Evolutionary conservation across 192 early-diverging fungal species (phyloP).

Genomic region (Entomortierella lignicola): DNA sequence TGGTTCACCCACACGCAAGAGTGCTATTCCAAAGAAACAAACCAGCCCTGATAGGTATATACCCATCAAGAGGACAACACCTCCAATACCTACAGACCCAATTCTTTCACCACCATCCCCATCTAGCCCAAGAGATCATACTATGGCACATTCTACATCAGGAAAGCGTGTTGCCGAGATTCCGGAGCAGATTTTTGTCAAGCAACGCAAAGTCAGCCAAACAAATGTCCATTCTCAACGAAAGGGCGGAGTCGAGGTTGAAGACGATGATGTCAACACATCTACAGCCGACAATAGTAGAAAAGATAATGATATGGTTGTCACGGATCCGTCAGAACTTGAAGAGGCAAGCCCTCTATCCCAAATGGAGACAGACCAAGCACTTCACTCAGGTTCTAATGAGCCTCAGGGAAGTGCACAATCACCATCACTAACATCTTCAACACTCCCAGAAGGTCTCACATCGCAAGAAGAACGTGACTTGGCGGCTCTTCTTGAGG

Average conservation of each 20-base stretch:
- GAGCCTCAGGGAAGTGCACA: background rate
- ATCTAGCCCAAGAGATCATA: background rate
- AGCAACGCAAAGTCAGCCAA: conserved; percentile 47
- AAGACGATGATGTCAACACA: background rate
- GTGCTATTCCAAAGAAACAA: background rate
- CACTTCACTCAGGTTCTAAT: background rate
- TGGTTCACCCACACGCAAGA: background rate
- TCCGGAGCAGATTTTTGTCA: conserved; percentile 26
- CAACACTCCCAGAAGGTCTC: background rate
- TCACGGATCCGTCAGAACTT: background rate
- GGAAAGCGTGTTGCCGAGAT: conserved; percentile 46
- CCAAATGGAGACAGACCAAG: background rate
- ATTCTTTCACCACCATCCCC: background rate
- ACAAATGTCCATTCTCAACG: conserved; percentile 18
- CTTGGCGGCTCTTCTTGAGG: background rate
- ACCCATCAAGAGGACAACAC: conserved; percentile 3
- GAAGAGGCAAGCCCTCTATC: background rate
- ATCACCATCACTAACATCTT: background rate
- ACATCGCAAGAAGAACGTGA: background rate
- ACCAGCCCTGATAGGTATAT: conserved; percentile 5
- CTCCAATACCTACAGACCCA: conserved; percentile 8
- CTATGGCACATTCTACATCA: background rate
- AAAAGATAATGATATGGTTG: background rate
- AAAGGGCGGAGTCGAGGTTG: background rate
- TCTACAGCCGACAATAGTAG: background rate